These are phyloP conservation scores for Euryodendron excelsum DNA, from an alignment of 148 eudicot genomes.

Conservation along the genomic window DNA sequence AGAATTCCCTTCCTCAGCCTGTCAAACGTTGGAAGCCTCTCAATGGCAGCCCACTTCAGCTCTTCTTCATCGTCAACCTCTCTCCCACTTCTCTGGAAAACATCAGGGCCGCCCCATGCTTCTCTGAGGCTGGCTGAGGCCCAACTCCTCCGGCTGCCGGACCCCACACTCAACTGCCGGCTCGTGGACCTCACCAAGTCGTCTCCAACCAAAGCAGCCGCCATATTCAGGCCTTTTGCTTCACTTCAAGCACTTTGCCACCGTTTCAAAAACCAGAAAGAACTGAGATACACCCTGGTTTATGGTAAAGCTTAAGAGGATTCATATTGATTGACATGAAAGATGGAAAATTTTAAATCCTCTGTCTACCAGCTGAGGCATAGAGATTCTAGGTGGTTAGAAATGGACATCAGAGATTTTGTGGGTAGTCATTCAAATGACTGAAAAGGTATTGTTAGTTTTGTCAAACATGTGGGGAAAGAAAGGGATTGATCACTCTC, in stretches of 20 bases:
- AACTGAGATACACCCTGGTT: no score
- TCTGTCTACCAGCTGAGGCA: no score
- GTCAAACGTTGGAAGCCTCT: conserved; percentile 44
- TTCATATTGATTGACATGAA: no score
- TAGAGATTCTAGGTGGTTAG: no score
- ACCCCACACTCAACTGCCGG: conserved; percentile 23
- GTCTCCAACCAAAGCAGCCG: conserved; percentile 12
- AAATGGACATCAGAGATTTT: no score
- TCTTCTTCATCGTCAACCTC: conserved; percentile 45
- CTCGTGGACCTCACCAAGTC: conserved; percentile 32
- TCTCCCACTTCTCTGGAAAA: conserved; percentile 36
- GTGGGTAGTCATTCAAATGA: no score
- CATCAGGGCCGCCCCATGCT: conserved; percentile 27
- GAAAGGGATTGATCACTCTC: no score
- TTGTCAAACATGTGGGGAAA: no score
- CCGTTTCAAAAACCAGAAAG: no score
- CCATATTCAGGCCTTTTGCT: neutral
- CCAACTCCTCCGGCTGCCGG: conserved; percentile 35
- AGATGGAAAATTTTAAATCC: no score
- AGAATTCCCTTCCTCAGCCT: conserved; percentile 39
- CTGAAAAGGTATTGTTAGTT: no score
- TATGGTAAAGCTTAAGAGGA: no score
- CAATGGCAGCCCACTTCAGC: conserved; percentile 53
- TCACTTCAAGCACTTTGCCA: neutral
- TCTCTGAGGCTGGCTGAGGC: conserved; percentile 37